These are phyloP conservation scores for Candida pini DNA, from an alignment of 805 yeast genomes.

Conservation along the genomic window DNA sequence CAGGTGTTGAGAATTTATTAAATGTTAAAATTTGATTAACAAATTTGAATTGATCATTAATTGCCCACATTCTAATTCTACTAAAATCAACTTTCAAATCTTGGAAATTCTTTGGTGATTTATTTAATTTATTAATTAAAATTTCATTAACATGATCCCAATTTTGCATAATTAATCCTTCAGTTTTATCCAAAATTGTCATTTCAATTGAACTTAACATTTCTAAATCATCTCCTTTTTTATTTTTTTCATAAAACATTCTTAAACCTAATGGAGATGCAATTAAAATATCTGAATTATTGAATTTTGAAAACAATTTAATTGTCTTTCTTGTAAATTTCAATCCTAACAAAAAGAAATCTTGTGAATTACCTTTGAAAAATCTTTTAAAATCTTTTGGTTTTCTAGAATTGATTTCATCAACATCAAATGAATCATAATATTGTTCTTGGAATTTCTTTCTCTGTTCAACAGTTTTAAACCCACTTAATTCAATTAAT, in stretches of 20 bases:
- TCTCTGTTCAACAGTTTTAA: slow-evolving; percentile 75
- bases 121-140: slow-evolving; percentile 63
- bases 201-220: slow-evolving; percentile 87
- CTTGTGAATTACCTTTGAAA: slow-evolving; percentile 87
- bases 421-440: slow-evolving; percentile 36
- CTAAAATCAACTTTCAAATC: slow-evolving; percentile 73
- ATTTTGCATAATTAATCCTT: slow-evolving; percentile 85
- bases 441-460: slow-evolving; percentile 72
- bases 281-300: slow-evolving; percentile 76
- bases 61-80: slow-evolving; percentile 86
- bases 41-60: slow-evolving; percentile 70
- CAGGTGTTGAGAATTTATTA: slow-evolving; percentile 75
- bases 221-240: slow-evolving; percentile 55
- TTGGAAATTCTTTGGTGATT: slow-evolving; percentile 68
- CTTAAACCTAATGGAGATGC: slow-evolving; percentile 91
- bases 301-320: slow-evolving; percentile 78
- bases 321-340: slow-evolving; percentile 85
- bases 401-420: slow-evolving; percentile 40
- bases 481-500: slow-evolving; percentile 56
- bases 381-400: slow-evolving; percentile 78
- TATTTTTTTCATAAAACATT: slow-evolving; percentile 59
- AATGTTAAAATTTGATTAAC: slow-evolving; percentile 78
- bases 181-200: slow-evolving; percentile 73
- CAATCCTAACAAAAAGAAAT: slow-evolving; percentile 85
- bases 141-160: slow-evolving; percentile 77